phyloP scores from a whole-genome alignment of 2,329 filamentous ascomycete genomes.

The Ustulina deusta region DNA sequence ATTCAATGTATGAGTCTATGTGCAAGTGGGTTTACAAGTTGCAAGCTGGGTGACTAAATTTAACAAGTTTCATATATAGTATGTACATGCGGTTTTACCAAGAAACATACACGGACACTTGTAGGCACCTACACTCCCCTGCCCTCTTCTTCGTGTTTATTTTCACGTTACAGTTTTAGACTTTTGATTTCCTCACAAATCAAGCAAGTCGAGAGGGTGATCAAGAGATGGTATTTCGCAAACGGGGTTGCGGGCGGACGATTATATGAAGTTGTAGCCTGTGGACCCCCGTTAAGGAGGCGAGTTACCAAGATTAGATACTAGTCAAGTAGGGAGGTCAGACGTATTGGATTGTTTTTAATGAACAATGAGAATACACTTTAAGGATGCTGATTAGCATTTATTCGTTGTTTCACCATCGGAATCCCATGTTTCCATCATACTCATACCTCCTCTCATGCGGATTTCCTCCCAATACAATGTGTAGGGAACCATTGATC shows the following conservation, averaged over 20 bases:
- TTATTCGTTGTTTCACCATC: conserved; percentile 14
- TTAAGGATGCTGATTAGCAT: conserved; percentile 25
- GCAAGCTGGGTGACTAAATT: too few relatives aligned
- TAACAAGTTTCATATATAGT: too few relatives aligned
- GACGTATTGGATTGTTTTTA: conserved; percentile 9
- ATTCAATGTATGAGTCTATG: too few relatives aligned
- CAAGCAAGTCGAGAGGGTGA: not conserved
- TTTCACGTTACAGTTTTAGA: too few relatives aligned
- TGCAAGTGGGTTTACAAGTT: too few relatives aligned
- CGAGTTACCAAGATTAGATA: not conserved
- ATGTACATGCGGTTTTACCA: too few relatives aligned
- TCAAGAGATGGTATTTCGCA: not conserved
- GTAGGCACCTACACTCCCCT: too few relatives aligned
- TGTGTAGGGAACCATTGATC: not conserved
- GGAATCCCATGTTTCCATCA: not conserved
- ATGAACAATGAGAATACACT: conserved; percentile 21
- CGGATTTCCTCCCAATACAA: not conserved
- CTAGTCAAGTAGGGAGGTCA: not conserved
- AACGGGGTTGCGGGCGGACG: too few relatives aligned
- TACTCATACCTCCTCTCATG: not conserved
- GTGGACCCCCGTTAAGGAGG: not conserved
- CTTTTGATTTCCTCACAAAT: too few relatives aligned
- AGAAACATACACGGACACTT: too few relatives aligned
- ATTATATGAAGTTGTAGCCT: not conserved
- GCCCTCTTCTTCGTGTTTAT: too few relatives aligned